Evolutionary conservation across 177 flowering plant genomes (phyloP).

Genomic region (Vitis hybrid): DNA sequence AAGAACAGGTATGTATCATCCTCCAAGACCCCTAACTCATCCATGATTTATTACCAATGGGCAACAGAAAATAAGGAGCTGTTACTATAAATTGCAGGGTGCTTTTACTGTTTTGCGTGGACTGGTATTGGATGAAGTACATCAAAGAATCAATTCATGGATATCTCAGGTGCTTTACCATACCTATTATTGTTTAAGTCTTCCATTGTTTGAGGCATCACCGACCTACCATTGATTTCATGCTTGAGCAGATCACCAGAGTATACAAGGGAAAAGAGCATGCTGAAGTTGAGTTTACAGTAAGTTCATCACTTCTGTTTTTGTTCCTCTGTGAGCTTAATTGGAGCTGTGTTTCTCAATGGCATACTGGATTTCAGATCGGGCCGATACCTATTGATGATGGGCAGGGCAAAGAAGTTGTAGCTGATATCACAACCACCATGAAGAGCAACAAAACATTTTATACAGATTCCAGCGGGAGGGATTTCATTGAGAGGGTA

Average conservation of each 20-base stretch:
- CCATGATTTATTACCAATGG: neutral
- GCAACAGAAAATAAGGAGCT: neutral
- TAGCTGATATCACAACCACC: constrained; percentile 55
- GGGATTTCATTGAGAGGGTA: constrained; percentile 92
- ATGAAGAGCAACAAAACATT: constrained; percentile 74
- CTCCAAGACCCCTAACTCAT: neutral
- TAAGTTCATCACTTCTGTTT: constrained; percentile 34
- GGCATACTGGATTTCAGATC: constrained; percentile 43
- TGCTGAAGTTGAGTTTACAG: constrained; percentile 89
- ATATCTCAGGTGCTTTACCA: constrained; percentile 40
- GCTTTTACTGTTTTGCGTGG: constrained; percentile 52
- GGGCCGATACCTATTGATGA: constrained; percentile 93
- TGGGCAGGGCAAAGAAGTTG: constrained; percentile 82
- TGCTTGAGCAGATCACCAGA: constrained; percentile 62
- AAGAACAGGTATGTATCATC: constrained; percentile 42
- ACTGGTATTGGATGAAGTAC: constrained; percentile 47
- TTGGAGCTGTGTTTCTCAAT: no score
- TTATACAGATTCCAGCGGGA: constrained; percentile 92
- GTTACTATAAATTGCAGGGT: constrained; percentile 36
- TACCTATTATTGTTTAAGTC: constrained; percentile 10
- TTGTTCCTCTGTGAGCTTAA: no score
- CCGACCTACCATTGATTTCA: no score
- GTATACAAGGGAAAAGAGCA: constrained; percentile 86
- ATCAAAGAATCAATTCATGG: constrained; percentile 47
- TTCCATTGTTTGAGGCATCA: no score